Conservation (phyloP, 495 filamentous ascomycete species). For the Hypomontagnella monticulosa region DNA sequence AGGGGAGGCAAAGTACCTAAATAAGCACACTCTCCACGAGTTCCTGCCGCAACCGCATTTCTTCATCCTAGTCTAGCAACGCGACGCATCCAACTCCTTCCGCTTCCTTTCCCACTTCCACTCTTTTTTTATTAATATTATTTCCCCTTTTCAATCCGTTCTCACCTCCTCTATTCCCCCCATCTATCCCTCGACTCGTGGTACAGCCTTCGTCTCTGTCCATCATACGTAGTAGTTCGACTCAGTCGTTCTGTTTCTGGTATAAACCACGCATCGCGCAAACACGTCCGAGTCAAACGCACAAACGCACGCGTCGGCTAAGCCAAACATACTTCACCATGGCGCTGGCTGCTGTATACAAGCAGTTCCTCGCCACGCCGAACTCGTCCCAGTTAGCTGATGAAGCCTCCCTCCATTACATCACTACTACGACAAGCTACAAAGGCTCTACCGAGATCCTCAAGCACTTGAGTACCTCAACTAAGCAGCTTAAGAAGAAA, state of each 20-base stretch:
- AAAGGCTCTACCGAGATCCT: constrained; percentile 74
- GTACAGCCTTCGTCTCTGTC: background rate
- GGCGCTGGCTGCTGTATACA: constrained; percentile 77
- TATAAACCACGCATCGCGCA: constrained; percentile 6
- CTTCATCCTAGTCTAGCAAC: constrained; percentile 17
- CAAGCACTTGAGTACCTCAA: constrained; percentile 76
- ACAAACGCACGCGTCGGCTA: constrained; percentile 13
- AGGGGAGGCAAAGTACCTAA: constrained; percentile 25
- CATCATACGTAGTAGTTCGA: background rate
- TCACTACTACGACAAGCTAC: constrained; percentile 84
- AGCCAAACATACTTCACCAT: constrained; percentile 49
- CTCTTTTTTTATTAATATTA: background rate
- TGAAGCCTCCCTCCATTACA: constrained; percentile 85
- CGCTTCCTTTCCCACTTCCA: constrained; percentile 2
- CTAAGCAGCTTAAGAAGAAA: constrained; percentile 78
- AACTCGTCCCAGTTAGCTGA: constrained; percentile 69
- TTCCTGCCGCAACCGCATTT: constrained; percentile 25
- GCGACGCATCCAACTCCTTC: constrained; percentile 19
- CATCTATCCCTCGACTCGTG: background rate
- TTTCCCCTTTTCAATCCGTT: constrained; percentile 14
- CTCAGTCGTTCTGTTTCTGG: background rate
- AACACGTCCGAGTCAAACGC: constrained; percentile 7
- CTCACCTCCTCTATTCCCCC: background rate
- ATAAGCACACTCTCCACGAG: constrained; percentile 13
- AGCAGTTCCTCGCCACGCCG: constrained; percentile 79